A percentile compares a stretch with the other conserved stretches of the same genome.
Conservation (phyloP, 139 green algal genomes). For the Chlamydomonas sphaeroides region DNA sequence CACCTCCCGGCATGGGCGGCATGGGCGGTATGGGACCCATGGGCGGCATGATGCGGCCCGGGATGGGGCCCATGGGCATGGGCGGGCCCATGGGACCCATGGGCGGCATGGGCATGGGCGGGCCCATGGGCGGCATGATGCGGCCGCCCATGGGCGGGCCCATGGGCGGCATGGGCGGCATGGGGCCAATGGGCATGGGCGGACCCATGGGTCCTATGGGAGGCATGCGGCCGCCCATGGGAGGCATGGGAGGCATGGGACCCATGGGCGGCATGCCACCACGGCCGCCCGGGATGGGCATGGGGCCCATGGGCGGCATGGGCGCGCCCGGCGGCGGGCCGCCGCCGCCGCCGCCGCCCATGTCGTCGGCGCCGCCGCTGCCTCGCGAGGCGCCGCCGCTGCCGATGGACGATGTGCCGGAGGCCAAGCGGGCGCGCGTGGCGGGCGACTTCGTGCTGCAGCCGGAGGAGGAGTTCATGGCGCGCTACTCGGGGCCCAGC, state of each 20-base stretch:
- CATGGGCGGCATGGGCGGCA: constrained; percentile 30
- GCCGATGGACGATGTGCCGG: constrained; percentile 59
- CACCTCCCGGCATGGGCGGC: constrained; percentile 21
- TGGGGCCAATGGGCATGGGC: constrained; percentile 18
- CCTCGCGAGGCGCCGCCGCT: constrained; percentile 48
- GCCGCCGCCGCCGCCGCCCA: constrained; percentile 10
- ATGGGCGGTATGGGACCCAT: constrained; percentile 38
- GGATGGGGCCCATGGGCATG: constrained; percentile 28
- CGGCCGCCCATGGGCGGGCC: constrained; percentile 1
- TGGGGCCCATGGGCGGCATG: not conserved
- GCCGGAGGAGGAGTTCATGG: constrained; percentile 85
- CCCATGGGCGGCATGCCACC: not conserved
- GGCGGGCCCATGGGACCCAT: constrained; percentile 20
- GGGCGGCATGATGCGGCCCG: not conserved
- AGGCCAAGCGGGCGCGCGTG: constrained; percentile 65
- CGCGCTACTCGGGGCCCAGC: constrained; percentile 38
- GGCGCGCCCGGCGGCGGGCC: not conserved
- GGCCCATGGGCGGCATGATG: not conserved
- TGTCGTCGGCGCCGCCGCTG: constrained; percentile 16
- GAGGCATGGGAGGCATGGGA: not conserved
- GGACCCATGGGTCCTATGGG: not conserved
- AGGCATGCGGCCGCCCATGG: too few relatives aligned
- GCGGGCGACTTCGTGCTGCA: constrained; percentile 77
- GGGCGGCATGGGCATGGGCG: constrained; percentile 28
- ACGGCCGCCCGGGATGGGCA: constrained; percentile 29